Evolutionary conservation across 257 asterid species (phyloP), one percentile per base, ranked within the genome.

Genomic region (Vinca minor): DNA sequence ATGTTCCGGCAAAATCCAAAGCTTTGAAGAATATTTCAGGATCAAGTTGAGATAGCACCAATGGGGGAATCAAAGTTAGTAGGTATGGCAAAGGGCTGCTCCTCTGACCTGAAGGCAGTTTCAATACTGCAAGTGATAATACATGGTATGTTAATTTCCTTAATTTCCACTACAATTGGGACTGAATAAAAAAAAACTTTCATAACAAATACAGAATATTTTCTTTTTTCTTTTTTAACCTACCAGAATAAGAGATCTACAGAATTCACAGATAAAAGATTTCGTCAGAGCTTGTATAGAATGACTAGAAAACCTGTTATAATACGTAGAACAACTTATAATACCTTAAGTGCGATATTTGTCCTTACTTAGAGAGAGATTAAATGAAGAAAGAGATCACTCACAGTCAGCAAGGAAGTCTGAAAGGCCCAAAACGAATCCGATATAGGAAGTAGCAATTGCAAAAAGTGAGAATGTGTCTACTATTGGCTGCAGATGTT

Each of bases 1-100:
- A 86, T 12, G 98, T 91, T 74, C 95, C 95, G 17, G 98, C 95
- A 63, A 91, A 88, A 80, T 91, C 96, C 84, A 91, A 68, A 48
- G 98, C 96, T 74, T 88, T 91, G 76, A 88, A 91, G 85, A 88
- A 91, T 67, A 88, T 83, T 67, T 86, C 94, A n/a, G 96, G 98
- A 78, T 91, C 90, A 68, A 85, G 80, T 78, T 82, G 65, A 17
- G 96, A 81, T 36, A 91, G 69, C 25, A 88, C 67, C 80, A 91
- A 65, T 0, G 96, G 98, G 8, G 98, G 98, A 58, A 86, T 36
- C 69, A 84, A 55, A 34, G 95, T 79, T 17, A 88, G 92, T 18
- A 77, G 26, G 71, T 88, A 91, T 0, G 92, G 85, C 77, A 88
- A 70, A 53, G 85, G 81, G 69, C 73, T 76, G 79, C 79, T 88